Evolutionary conservation across 208 protist species (phyloP).

Genomic region (Tritrichomonas foetus): DNA sequence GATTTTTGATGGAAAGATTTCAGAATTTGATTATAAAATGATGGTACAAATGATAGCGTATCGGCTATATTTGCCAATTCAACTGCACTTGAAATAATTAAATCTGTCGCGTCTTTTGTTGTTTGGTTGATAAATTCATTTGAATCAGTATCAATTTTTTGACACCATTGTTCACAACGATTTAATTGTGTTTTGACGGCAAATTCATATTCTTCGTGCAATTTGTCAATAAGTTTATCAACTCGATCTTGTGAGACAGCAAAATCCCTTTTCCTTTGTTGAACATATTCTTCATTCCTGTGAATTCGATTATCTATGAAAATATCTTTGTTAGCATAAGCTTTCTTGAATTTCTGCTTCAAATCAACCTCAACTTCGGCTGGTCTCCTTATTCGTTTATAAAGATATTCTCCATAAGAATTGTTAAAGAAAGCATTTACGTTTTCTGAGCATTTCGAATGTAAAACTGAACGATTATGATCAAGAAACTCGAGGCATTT

Average conservation of each 20-base stretch:
- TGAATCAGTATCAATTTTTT: not conserved
- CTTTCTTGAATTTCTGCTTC: not conserved
- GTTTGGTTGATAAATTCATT: not conserved
- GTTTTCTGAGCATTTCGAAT: not conserved
- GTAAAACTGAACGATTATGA: not conserved
- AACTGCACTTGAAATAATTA: not conserved
- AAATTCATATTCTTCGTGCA: not conserved
- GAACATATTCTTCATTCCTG: conserved; percentile 20
- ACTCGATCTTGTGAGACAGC: not conserved
- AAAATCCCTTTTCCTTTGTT: conserved; percentile 3
- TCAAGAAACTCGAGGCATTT: not conserved
- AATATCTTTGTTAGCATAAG: not conserved
- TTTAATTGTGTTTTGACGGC: not conserved
- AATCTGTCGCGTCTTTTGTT: not conserved
- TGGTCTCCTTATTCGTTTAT: not conserved
- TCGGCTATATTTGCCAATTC: not conserved
- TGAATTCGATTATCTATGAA: not conserved
- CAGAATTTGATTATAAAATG: not conserved
- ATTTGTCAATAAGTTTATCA: not conserved
- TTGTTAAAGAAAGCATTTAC: not conserved
- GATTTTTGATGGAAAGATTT: not conserved
- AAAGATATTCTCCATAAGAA: not conserved
- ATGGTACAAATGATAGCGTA: not conserved
- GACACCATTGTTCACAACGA: not conserved
- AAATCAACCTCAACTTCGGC: not conserved